These are phyloP conservation scores for Citrus sinensis DNA, from an alignment of 345 rosid species.

Conservation along the genomic window DVS_A1.0 CM039166.1:21824501-21825000, in stretches of 20 bases:
- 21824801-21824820: constrained; percentile 31
- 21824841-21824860: constrained; percentile 56
- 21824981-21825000: constrained; percentile 47
- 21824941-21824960: constrained; percentile 44
- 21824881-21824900: constrained; percentile 40
- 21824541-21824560: constrained; percentile 50
- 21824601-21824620: neutral
- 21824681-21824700: constrained; percentile 47
- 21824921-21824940: constrained; percentile 44
- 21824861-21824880: constrained; percentile 41
- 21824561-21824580: constrained; percentile 49
- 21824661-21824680: constrained; percentile 43
- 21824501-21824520: constrained; percentile 41
- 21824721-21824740: constrained; percentile 44
- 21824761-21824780: constrained; percentile 37
- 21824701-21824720: constrained; percentile 51
- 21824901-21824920: constrained; percentile 37
- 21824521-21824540: constrained; percentile 27
- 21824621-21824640: constrained; percentile 12
- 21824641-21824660: constrained; percentile 37
- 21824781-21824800: constrained; percentile 25
- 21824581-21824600: constrained; percentile 37
- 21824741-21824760: constrained; percentile 40
- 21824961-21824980: constrained; percentile 31
- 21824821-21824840: constrained; percentile 39